Evolutionary conservation across 1,139 yeast genomes (phyloP), one percentile per base, ranked within the genome.

Genomic region (Geotrichum macrosporum): DNA sequence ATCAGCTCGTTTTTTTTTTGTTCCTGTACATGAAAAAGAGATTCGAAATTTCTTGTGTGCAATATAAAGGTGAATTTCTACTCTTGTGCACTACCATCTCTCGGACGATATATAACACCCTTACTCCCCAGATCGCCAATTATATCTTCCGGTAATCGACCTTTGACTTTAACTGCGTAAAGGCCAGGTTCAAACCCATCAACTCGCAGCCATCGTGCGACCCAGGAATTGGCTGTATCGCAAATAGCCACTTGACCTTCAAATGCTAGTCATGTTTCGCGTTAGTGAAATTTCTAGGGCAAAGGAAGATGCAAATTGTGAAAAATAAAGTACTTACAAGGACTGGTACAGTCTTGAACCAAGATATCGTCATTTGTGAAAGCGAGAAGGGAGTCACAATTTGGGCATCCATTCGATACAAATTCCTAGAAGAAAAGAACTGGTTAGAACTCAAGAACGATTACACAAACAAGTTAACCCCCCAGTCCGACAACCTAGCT

Each of bases 161-260:
- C 99, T 58, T 81, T 84, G 5, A 92, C 92, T 61, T 92, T 86
- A 39, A 89, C 94, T 1, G 98, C 98, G 61, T 92, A 86, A 57
- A 92, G 66, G 0, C 98, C 99, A 1, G 94, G 84, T 26, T 80
- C 83, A 63, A 88, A 88, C 22, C 87, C 83, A 59, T 87, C 95
- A 22, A 92, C 84, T 67, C 96, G 80, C 50, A 92, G 73, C 99
- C 99, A 92, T 61, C 87, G 78, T 19, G 96, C 96, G 27, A 88
- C 97, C 99, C 99, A 92, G 2, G 96, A 87, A 35, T 76, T 79
- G 47, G 79, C 79, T 41, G 92, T 89, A 51, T 84, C 88, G 46
- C 95, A 88, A 55, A 88, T 75, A 1, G 97, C 96, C 9, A 92
- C 95, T 39, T 85, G 72, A 0, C 99, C 99, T 70, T 92, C 99